phyloP scores from a whole-genome alignment of 1,284 basidiomycete genomes.

The Ceratobasidium sp. region DNA sequence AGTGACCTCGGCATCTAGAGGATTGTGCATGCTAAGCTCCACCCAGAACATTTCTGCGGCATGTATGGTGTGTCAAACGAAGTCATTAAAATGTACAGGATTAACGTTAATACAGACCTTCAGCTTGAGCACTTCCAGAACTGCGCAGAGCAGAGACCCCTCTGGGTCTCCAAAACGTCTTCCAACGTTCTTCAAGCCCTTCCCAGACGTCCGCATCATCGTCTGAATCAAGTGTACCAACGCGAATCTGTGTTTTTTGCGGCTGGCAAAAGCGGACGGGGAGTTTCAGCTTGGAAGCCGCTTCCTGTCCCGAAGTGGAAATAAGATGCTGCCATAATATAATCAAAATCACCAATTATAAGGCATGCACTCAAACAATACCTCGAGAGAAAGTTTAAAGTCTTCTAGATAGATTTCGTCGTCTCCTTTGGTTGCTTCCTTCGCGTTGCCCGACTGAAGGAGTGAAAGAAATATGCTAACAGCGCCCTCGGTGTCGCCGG shows the following conservation, averaged over 20 bases:
- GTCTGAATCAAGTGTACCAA: slow-evolving; percentile 50
- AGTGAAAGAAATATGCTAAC: slow-evolving; percentile 73
- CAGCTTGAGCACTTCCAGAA: slow-evolving; percentile 67
- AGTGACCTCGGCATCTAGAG: slow-evolving; percentile 73
- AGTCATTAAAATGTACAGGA: not conserved
- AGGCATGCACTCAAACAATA: slow-evolving; percentile 53
- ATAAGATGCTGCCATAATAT: slow-evolving; percentile 66
- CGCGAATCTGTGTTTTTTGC: slow-evolving; percentile 64
- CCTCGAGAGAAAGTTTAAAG: slow-evolving; percentile 78
- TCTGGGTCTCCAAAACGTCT: slow-evolving; percentile 65
- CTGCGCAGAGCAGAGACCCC: slow-evolving; percentile 59
- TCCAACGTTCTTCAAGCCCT: slow-evolving; percentile 71
- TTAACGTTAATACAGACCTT: slow-evolving; percentile 63
- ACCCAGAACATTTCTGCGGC: slow-evolving; percentile 76
- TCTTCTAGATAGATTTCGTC: slow-evolving; percentile 80
- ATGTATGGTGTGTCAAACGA: slow-evolving; percentile 22
- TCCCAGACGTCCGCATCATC: slow-evolving; percentile 59
- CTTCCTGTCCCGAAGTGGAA: slow-evolving; percentile 60
- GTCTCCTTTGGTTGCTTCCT: slow-evolving; percentile 57
- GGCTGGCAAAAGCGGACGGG: slow-evolving; percentile 69
- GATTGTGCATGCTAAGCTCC: slow-evolving; percentile 73
- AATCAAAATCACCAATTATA: slow-evolving; percentile 33
- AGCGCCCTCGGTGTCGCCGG: slow-evolving; percentile 75
- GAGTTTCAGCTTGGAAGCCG: slow-evolving; percentile 46
- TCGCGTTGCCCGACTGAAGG: slow-evolving; percentile 55